Conservation (phyloP, 495 filamentous ascomycete species). For the Chlorociboria aeruginascens region DNA sequence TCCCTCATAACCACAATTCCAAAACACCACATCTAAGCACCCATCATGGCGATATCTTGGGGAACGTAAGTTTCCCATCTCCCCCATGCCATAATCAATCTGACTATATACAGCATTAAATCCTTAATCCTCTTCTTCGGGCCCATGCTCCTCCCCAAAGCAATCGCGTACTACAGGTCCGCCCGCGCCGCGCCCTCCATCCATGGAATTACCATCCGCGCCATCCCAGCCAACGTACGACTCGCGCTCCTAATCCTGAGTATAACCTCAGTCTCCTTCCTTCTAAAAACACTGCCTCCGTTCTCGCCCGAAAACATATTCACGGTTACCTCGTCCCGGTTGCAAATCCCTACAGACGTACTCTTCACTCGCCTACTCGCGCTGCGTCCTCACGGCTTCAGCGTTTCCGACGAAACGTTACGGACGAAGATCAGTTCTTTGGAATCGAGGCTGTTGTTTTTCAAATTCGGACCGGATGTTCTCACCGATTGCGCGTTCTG, state of each 20-base stretch:
- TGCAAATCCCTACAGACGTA: constrained; percentile 74
- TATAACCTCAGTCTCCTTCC: constrained; percentile 39
- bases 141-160: constrained; percentile 67
- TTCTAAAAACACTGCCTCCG: constrained; percentile 51
- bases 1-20: neutral
- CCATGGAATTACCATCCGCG: constrained; percentile 44
- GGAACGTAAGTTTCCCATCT: constrained; percentile 19
- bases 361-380: constrained; percentile 68
- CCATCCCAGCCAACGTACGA: constrained; percentile 38
- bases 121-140: constrained; percentile 76
- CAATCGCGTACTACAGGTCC: constrained; percentile 57
- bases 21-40: neutral
- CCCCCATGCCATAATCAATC: neutral
- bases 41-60: constrained; percentile 19
- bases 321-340: constrained; percentile 58
- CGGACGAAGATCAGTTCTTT: constrained; percentile 53
- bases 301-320: constrained; percentile 78
- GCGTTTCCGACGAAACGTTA: constrained; percentile 48
- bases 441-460: constrained; percentile 67
- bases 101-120: constrained; percentile 43
- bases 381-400: constrained; percentile 43
- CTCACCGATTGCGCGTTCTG: constrained; percentile 73
- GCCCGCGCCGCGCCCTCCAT: constrained; percentile 33
- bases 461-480: constrained; percentile 64
- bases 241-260: constrained; percentile 52